Evolutionary conservation across 2,329 filamentous ascomycete genomes (phyloP), one percentile per base, ranked within the genome.

Genomic region (Rhexocercosporidium sp.): DNA sequence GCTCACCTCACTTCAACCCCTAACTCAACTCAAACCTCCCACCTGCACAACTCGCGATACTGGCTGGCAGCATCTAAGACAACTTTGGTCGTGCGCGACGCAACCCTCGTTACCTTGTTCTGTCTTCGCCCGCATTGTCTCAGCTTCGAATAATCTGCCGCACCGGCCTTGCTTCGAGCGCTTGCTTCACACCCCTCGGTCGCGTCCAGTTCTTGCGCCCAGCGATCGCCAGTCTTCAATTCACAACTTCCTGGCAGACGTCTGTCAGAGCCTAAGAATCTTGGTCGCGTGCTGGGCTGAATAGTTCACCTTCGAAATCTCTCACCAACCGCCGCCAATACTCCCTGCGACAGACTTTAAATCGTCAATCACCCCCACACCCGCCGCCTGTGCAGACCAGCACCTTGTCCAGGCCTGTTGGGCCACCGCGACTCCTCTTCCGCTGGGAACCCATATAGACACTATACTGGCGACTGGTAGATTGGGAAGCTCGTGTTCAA

Each of bases 181-280:
- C 69, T 62, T 69, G 53, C 70, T 65, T 66, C 60, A 65, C 57
- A 46, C 39, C 59, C 68, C 68, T 64, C 65, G 66, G 70, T 73
- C 73, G 73, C 71, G 69, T 72, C 66, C 49, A 22, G 20, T 49
- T 56, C 66, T 69, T 70, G 70, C 73, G 68, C 68, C 67, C 61
- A 63, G 62, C 64, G 18, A 67, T 49, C 57, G 29, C 49, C 56
- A 57, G 60, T 59, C 62, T 62, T 59, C 66, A 62, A 59, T 29
- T 61, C 57, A 39, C 25, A 47, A 59, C 59, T 59, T 37, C 4
- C 49, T 59, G 57, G 51, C 61, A 62, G 51, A 65, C 64, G 59
- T 49, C 41, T 62, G 41, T 18, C 29, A 22, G 57, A 64, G 20
- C 12, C 4, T 25, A 60, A 49, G 20, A 57, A 27, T 27, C 49